Percentiles rank a stretch among this genome's conserved stretches.
Evolutionary conservation across 2,329 filamentous ascomycete genomes (phyloP).

Genomic region (Colletotrichum sp.): DNA sequence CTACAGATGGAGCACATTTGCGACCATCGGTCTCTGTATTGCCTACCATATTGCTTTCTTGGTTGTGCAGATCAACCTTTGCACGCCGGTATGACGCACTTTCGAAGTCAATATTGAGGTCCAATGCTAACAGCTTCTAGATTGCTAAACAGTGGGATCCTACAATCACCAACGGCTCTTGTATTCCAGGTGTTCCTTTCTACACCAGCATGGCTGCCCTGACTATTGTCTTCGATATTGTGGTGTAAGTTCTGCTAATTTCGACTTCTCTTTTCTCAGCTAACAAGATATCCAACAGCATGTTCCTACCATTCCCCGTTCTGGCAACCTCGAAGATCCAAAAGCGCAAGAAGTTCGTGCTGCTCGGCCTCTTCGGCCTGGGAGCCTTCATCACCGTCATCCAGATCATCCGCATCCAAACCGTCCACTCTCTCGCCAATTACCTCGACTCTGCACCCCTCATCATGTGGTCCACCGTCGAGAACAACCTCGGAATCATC

Average conservation of each 20-base stretch:
- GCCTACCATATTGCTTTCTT: constrained; percentile 45
- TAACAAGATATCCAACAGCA: constrained; percentile 26
- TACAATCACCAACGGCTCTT: constrained; percentile 37
- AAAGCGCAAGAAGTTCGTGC: constrained; percentile 44
- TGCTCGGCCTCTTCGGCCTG: constrained; percentile 49
- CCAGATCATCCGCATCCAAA: constrained; percentile 56
- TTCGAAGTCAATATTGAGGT: no score
- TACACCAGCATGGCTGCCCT: constrained; percentile 47
- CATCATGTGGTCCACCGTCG: constrained; percentile 51
- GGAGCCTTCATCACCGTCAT: constrained; percentile 57
- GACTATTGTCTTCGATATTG: constrained; percentile 46
- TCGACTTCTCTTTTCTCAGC: not conserved
- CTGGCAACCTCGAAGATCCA: constrained; percentile 41
- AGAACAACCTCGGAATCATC: constrained; percentile 51
- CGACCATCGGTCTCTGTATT: constrained; percentile 36
- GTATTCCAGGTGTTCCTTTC: constrained; percentile 43
- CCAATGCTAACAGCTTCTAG: not conserved
- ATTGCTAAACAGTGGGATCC: constrained; percentile 47
- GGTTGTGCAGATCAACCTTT: constrained; percentile 39
- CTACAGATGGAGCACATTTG: constrained; percentile 38
- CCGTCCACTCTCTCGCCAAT: constrained; percentile 46
- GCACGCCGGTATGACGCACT: constrained; percentile 32
- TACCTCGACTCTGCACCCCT: constrained; percentile 48
- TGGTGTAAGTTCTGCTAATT: constrained; percentile 36
- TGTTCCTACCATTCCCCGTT: constrained; percentile 47